phyloP scores from a whole-genome alignment of 1,284 basidiomycete genomes.

The Ustilago cynodontis region DNA sequence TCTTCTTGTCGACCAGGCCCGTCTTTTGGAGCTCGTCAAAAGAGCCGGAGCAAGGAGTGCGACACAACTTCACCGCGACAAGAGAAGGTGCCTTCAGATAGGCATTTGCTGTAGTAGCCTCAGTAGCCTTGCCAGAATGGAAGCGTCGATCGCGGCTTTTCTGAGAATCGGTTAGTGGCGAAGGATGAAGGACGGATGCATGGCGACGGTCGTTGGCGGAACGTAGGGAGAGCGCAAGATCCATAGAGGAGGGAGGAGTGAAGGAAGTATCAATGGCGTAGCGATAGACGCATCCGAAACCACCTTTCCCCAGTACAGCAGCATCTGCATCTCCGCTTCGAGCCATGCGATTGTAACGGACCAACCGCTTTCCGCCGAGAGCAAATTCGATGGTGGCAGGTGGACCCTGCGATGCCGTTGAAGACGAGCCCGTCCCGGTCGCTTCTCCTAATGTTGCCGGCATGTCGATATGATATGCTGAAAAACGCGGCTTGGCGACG shows the following conservation, averaged over 20 bases:
- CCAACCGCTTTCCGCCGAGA: slow-evolving; percentile 22
- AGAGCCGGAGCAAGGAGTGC: slow-evolving; percentile 57
- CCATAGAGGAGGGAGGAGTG: slow-evolving; percentile 44
- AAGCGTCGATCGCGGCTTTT: not conserved
- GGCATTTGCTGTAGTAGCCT: slow-evolving; percentile 3
- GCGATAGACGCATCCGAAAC: slow-evolving; percentile 54
- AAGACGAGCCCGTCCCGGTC: slow-evolving; percentile 7
- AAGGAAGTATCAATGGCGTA: slow-evolving; percentile 52
- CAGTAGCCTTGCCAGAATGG: not conserved
- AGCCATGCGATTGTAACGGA: slow-evolving; percentile 44
- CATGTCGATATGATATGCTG: slow-evolving; percentile 8
- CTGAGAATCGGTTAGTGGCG: not conserved
- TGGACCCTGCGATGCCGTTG: slow-evolving; percentile 23
- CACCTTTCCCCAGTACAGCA: slow-evolving; percentile 46
- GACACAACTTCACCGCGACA: slow-evolving; percentile 61
- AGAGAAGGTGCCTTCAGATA: slow-evolving; percentile 33
- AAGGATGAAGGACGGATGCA: slow-evolving; percentile 10
- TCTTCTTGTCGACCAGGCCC: slow-evolving; percentile 40
- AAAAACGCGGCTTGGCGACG: no score
- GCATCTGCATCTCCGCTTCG: slow-evolving; percentile 36
- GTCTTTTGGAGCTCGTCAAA: slow-evolving; percentile 63
- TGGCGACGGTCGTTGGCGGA: slow-evolving; percentile 16
- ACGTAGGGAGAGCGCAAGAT: slow-evolving; percentile 24
- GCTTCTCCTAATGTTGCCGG: slow-evolving; percentile 9
- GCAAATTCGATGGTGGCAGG: slow-evolving; percentile 35